Conservation (phyloP, 352 stramenopile genomes). For the Pythium brassicae region DNA sequence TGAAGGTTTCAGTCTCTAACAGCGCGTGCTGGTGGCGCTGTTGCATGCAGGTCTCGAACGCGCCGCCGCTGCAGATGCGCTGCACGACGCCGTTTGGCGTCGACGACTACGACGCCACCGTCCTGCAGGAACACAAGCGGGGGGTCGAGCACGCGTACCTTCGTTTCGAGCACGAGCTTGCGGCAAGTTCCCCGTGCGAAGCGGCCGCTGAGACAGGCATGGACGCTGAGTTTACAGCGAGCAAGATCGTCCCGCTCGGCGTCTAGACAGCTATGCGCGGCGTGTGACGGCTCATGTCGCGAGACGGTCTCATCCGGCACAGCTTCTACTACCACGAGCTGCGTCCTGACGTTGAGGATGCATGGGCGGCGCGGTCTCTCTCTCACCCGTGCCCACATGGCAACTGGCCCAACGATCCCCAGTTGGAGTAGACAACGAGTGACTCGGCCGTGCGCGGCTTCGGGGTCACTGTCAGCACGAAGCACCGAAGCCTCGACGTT, state of each 20-base stretch:
- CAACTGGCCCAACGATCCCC: no score
- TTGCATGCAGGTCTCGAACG: conserved; percentile 11
- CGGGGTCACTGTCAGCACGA: conserved; percentile 2
- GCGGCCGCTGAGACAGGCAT: conserved; percentile 11
- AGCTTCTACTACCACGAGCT: conserved; percentile 22
- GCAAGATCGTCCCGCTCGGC: conserved; percentile 30
- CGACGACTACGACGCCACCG: conserved; percentile 17
- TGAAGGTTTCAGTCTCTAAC: not conserved
- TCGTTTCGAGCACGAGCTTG: conserved; percentile 17
- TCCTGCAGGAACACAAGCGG: conserved; percentile 24
- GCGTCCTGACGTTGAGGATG: no score
- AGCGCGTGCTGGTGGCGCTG: not conserved
- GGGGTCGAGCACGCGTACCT: conserved; percentile 16
- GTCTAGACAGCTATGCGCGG: conserved; percentile 19
- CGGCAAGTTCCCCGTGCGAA: conserved; percentile 6
- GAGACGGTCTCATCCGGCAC: conserved; percentile 20
- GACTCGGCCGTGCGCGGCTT: conserved; percentile 4
- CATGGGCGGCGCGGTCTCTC: no score
- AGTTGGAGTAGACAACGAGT: conserved; percentile 5
- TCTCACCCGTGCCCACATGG: no score
- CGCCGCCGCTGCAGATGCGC: conserved; percentile 14
- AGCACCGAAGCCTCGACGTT: conserved; percentile 4
- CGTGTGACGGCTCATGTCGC: conserved; percentile 33
- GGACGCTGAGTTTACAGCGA: conserved; percentile 28
- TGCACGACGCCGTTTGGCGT: conserved; percentile 9